These are phyloP conservation scores for Fusarium liriodendri DNA, from an alignment of 2,329 filamentous ascomycete genomes.

Conservation along the genomic window DNA sequence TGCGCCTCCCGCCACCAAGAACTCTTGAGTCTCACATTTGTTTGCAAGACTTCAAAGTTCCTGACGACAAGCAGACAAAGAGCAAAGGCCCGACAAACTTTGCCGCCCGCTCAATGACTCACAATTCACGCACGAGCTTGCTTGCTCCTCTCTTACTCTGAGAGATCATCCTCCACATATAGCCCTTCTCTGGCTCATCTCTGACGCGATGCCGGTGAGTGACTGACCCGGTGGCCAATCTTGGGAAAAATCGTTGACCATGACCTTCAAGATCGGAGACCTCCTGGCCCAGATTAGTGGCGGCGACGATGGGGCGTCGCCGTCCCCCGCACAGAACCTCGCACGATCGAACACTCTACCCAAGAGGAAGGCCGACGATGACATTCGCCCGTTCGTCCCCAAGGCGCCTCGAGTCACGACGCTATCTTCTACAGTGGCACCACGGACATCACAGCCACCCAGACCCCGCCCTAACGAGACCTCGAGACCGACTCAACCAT, in stretches of 20 bases:
- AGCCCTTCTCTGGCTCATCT: slow-evolving; percentile 17
- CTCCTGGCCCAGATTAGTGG: slow-evolving; percentile 68
- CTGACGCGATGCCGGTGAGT: slow-evolving; percentile 48
- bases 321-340: slow-evolving; percentile 46
- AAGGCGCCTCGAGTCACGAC: slow-evolving; percentile 56
- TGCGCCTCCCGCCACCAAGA: slow-evolving; percentile 38
- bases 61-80: slow-evolving; percentile 35
- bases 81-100: slow-evolving; percentile 17
- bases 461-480: slow-evolving; percentile 21
- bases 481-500: slow-evolving; percentile 33
- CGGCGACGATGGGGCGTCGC: slow-evolving; percentile 58
- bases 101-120: slow-evolving; percentile 43
- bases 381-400: slow-evolving; percentile 53
- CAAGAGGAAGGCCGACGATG: slow-evolving; percentile 70
- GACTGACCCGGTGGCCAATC: slow-evolving; percentile 6
- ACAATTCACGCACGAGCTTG: slow-evolving; percentile 38
- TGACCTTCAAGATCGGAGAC: slow-evolving; percentile 48
- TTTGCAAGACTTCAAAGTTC: slow-evolving; percentile 34
- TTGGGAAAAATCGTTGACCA: slow-evolving; percentile 32
- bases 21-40: slow-evolving; percentile 9
- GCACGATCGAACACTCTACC: slow-evolving; percentile 44
- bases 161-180: slow-evolving; percentile 4
- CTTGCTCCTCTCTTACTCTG: slow-evolving; percentile 38
- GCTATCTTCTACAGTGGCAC: slow-evolving; percentile 38
- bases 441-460: slow-evolving; percentile 33